Conservation (phyloP, 2,329 filamentous ascomycete species). For the Botrytis hyacinthi region DNA sequence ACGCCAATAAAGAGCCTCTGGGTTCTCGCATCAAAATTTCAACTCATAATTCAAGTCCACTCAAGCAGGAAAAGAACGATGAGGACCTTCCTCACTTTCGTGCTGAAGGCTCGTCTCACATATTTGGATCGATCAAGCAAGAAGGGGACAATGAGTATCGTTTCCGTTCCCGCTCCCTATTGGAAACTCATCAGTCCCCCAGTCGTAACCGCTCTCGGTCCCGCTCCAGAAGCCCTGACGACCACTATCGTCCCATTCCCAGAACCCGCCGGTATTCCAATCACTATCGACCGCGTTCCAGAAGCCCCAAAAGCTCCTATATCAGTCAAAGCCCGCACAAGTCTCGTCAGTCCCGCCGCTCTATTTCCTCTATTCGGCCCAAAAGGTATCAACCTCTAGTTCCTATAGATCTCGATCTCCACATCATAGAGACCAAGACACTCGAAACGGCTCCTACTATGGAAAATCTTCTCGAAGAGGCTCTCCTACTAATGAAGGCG, state of each 20-base stretch:
- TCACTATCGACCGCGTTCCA: neutral
- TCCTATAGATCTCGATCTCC: neutral
- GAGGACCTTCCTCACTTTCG: neutral
- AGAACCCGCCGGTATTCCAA: neutral
- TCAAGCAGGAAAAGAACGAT: neutral
- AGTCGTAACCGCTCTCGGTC: no score
- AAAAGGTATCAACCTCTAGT: neutral
- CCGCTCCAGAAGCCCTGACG: neutral
- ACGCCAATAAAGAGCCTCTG: neutral
- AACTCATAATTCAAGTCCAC: neutral
- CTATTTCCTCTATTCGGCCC: neutral
- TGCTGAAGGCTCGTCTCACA: neutral
- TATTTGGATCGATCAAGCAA: neutral
- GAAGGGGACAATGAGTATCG: neutral
- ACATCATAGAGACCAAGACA: neutral
- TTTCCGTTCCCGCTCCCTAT: neutral
- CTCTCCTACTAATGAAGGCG: neutral
- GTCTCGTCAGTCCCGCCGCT: neutral
- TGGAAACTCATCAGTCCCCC: neutral
- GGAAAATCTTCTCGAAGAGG: no score
- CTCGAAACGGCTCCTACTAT: neutral
- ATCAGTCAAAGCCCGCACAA: neutral
- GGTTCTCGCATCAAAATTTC: neutral
- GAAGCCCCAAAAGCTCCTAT: neutral
- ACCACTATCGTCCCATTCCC: neutral